Evolutionary conservation across 257 asterid genomes (phyloP).

Genomic region (Solanum piurae): DNA sequence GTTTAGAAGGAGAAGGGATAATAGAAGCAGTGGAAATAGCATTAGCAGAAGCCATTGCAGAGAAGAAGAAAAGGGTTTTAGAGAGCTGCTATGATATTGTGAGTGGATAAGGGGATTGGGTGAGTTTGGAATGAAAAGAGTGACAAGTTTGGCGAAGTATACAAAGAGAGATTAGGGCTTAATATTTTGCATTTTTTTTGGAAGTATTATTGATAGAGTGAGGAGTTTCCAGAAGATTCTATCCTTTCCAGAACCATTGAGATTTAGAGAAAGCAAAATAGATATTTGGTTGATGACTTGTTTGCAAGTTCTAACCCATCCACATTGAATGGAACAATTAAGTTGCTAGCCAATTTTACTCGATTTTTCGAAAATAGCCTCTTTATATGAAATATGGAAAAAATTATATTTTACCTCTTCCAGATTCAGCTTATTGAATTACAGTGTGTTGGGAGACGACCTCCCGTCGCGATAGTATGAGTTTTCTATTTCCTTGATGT

Average conservation of each 20-base stretch:
- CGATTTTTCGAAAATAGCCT: background rate
- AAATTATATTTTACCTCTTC: background rate
- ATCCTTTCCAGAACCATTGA: conserved; percentile 11
- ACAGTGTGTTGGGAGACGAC: background rate
- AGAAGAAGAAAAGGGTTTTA: background rate
- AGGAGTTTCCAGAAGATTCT: conserved; percentile 31
- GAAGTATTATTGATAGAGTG: background rate
- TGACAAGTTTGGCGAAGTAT: background rate
- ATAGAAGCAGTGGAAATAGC: conserved; percentile 72
- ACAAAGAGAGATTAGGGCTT: conserved; percentile 29
- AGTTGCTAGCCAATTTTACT: background rate
- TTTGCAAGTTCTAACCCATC: background rate
- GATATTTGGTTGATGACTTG: background rate
- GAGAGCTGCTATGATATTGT: background rate
- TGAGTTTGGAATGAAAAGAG: background rate
- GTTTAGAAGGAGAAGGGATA: conserved; percentile 50
- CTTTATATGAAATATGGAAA: background rate
- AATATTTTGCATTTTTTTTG: background rate
- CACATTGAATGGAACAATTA: background rate
- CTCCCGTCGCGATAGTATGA: background rate
- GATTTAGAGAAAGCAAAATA: background rate
- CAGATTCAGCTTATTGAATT: no score
- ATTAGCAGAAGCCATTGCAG: conserved; percentile 79
- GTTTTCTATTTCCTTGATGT: background rate
- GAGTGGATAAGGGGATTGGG: conserved; percentile 29